Evolutionary conservation across 2,329 filamentous ascomycete species (phyloP), one percentile per base, ranked within the genome.

Genomic region (Alternaria triticimaculans): DNA sequence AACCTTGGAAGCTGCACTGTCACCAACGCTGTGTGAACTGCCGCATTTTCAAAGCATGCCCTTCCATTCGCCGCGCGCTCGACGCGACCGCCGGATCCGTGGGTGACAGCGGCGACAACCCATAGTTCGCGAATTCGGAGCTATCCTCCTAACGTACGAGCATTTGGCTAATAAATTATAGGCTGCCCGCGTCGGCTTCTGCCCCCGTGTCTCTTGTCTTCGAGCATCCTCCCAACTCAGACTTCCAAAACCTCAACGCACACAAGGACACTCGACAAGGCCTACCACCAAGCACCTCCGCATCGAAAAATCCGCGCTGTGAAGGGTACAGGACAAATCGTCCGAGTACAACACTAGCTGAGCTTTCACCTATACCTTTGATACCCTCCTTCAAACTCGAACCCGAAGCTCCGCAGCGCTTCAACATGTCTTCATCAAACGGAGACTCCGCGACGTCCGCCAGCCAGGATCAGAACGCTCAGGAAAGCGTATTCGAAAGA

Each of bases 121-220:
- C 61, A 66, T 33, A 28, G 60, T 9, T 54, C 43, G 21, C 49
- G 44, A 26, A 10, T 18, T 30, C 12, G 25, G 53, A 48, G 43
- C 14, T 49, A 44, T 28, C 50, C 8, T 20, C 10, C 26, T 30
- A n/a, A 21, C 23, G 23, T 57, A 23, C 15, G 9, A 18, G 45
- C 6, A 30, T 55, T 53, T 55, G 28, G 43, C 64, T 72, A 43
- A 72, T 51, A 25, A 14, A 49, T 0, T 54, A 58, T 50, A 60
- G 61, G 56, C 58, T 69, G 71, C 54, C 59, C 55, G 63, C 68
- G 66, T 63, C 62, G 60, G 71, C 71, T 69, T 67, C 62, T 62
- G 62, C 61, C 65, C 55, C 63, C 57, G 45, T 65, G 48, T 45
- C 62, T 62, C 49, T 55, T 55, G n/a, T 53, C 57, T 33, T 53